A percentile compares a stretch with the other conserved stretches of the same genome.
These are phyloP conservation scores for Pseudozyma pruni DNA, from an alignment of 1,284 basidiomycete genomes.

Conservation along the genomic window DNA sequence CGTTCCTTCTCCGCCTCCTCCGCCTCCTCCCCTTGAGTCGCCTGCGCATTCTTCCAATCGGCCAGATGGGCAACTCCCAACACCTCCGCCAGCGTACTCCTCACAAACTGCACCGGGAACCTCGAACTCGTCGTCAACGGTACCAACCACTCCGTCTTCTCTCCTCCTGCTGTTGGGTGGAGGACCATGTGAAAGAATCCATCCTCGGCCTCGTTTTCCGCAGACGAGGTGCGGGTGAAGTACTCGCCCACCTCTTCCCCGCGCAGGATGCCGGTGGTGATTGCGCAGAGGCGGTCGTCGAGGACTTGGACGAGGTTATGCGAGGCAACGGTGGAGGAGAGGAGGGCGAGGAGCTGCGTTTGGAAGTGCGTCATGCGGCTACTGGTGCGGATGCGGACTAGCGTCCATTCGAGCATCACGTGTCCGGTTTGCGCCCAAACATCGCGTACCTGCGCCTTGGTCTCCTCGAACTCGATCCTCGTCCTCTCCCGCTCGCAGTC, in stretches of 20 bases:
- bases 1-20: conserved; percentile 6
- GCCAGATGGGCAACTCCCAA: conserved; percentile 51
- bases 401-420: conserved; percentile 31
- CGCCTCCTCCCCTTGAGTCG: background rate
- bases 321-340: background rate
- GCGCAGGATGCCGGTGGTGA: too few relatives aligned
- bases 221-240: conserved; percentile 15
- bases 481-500: conserved; percentile 8
- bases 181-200: conserved; percentile 25
- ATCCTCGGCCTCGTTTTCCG: conserved; percentile 22
- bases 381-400: conserved; percentile 41
- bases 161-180: background rate
- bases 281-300: conserved; percentile 18
- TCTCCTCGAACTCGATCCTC: conserved; percentile 36
- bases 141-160: conserved; percentile 30
- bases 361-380: conserved; percentile 59
- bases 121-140: conserved; percentile 5
- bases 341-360: conserved; percentile 55
- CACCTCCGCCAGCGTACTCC: conserved; percentile 43
- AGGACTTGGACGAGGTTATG: background rate
- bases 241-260: conserved; percentile 4
- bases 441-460: conserved; percentile 15
- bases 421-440: conserved; percentile 36
- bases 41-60: conserved; percentile 50
- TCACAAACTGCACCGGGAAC: conserved; percentile 40